Evolutionary conservation across 805 yeast species (phyloP), one percentile per base, ranked within the genome.

Genomic region (Wickerhamomyces chambardii): DNA sequence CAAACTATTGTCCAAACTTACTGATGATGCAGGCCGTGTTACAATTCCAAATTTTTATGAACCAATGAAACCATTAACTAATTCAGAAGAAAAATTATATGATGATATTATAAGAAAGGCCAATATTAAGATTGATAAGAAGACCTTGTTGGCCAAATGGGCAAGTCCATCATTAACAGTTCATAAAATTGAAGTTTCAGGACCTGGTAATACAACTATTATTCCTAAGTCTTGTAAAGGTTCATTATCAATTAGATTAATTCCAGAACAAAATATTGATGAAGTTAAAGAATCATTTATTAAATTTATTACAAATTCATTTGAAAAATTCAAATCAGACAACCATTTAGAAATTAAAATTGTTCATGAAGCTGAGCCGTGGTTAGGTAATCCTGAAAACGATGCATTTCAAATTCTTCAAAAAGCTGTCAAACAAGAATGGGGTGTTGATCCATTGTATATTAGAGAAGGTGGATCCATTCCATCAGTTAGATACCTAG

Each of bases 391-490:
- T 46, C 82, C 89, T 12, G 58, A 66, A 12, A 87, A 84, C 50
- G 68, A 67, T 30, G 85, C 89, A 2, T 92, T 84, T 55, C 68
- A 73, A 46, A 67, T 82, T 8, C 61, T 92, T 26, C 66, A 69
- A 36, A 61, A 73, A 17, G 85, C 83, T 34, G 64, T 90, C 24
- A 59, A 63, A 29, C 55, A 63, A 4, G 84, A 78, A 36, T 90
- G 98, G 98, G 75, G 73, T 0, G 60, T 66, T 11, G 84, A 83
- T 36, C 97, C 97, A 3, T 61, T 90, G 29, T 80, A 78, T 40
- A 84, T 92, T 24, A 73, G 97, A 44, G 98, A 92, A 61, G 98
- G 98, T 41, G 98, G 98, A 0, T 85, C 97, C 0, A 87, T 90
- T 54, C 97, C 98, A 2, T 80, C 90, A 10, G 78, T 92, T 7